Evolutionary conservation across 2,329 filamentous ascomycete species (phyloP), one percentile per base, ranked within the genome.

Genomic region (Alternaria arborescens): DNA sequence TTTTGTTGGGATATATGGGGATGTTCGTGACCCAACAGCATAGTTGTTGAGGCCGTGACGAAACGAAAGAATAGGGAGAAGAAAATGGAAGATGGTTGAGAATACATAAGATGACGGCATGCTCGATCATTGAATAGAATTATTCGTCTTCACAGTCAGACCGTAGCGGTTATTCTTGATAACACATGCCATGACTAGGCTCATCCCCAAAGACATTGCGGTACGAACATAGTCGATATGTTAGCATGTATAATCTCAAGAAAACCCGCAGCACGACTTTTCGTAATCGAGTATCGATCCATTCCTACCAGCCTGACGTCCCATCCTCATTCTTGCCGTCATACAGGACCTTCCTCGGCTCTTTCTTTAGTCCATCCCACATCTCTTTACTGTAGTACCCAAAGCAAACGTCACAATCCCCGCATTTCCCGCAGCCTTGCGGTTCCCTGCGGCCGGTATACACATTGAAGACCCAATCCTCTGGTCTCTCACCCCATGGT

Each of bases 401-500:
- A 18, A 61, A 34, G 26, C 52, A 67, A 14, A n/a, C 26, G 5
- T 55, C 43, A n/a, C 65, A 62, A 28, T 55, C 34, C 8, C 65
- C 55, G 32, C 60, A 67, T 12, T 58, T 65, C 3, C 58, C 53
- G 41, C 62, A 66, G 5, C 58, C 62, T 8, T 50, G 44, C 0
- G 55, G 44, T n/a, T 56, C 55, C 28, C 55, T 53, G 22, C 46
- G 43, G 6, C 62, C 65, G 12, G 36, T 47, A 16, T 60, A 61
- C 14, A 55, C 46, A 46, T 60, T 52, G 26, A 66, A 64, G 8
- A 60, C 52, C 60, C 62, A 65, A 44, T 66, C 53, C 36, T 48
- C 55, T 12, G 48, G 34, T 30, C 57, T 55, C 4, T 36, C 48
- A 2, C 53, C 59, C 51, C 55, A 58, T 46, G 62, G 53, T 14